Evolutionary conservation across 805 yeast genomes (phyloP).

Genomic region (Teunomyces aglyptinius): DNA sequence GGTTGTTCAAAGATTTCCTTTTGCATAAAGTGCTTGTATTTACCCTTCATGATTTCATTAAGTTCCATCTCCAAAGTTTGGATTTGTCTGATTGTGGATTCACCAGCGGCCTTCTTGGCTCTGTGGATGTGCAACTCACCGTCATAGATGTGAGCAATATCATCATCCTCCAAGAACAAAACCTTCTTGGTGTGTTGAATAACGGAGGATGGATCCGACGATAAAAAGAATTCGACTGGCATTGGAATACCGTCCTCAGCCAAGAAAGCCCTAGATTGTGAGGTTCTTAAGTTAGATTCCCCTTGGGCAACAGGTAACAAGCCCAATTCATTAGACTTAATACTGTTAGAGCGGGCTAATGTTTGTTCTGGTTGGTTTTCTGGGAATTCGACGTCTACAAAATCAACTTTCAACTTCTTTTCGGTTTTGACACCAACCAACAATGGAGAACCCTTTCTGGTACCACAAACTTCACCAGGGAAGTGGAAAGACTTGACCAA

Average conservation of each 20-base stretch:
- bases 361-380: slow-evolving; percentile 42
- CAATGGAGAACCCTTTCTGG: slow-evolving; percentile 97
- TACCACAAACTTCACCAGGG: slow-evolving; percentile 95
- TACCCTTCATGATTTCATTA: slow-evolving; percentile 97
- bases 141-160: slow-evolving; percentile 95
- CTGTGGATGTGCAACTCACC: slow-evolving; percentile 99
- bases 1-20: slow-evolving; percentile 99
- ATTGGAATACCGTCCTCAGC: slow-evolving; percentile 90
- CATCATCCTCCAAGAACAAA: slow-evolving; percentile 94
- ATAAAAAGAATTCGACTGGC: slow-evolving; percentile 93
- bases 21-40: slow-evolving; percentile 95
- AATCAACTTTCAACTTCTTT: slow-evolving; percentile 92
- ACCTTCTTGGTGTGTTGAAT: slow-evolving; percentile 97
- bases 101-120: slow-evolving; percentile 76
- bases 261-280: slow-evolving; percentile 94
- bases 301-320: slow-evolving; percentile 54
- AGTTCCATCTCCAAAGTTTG: slow-evolving; percentile 96
- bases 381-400: slow-evolving; percentile 97
- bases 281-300: slow-evolving; percentile 67
- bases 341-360: slow-evolving; percentile 10
- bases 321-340: slow-evolving; percentile 24
- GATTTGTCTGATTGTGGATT: slow-evolving; percentile 91
- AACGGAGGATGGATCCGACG: slow-evolving; percentile 97
- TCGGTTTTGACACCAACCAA: slow-evolving; percentile 97
- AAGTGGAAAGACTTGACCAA: slow-evolving; percentile 87